Conservation (phyloP, 306 rosid species). For the Arachis stenosperma region DNA sequence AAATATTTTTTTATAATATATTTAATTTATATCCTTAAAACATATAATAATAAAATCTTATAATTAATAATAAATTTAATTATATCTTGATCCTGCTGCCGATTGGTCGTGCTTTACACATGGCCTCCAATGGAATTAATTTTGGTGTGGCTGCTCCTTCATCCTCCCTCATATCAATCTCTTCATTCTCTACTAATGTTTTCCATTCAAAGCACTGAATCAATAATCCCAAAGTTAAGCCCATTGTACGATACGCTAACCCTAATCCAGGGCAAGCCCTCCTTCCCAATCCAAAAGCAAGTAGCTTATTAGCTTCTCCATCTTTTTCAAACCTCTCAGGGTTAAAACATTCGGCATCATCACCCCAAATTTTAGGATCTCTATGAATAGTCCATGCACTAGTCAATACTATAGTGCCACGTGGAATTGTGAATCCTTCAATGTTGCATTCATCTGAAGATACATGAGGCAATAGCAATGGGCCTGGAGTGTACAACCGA, state of each 20-base stretch:
- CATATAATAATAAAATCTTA: no score
- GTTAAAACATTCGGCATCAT: conserved; percentile 46
- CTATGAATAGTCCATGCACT: conserved; percentile 63
- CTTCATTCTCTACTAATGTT: background rate
- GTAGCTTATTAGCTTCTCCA: conserved; percentile 19
- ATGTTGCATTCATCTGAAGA: conserved; percentile 48
- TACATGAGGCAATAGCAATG: conserved; percentile 50
- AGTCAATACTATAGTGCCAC: conserved; percentile 45
- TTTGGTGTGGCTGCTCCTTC: conserved; percentile 22
- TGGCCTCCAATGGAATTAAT: conserved; percentile 12
- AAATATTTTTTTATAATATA: no score
- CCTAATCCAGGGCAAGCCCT: conserved; percentile 28
- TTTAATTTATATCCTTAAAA: no score
- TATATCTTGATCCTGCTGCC: background rate
- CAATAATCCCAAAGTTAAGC: conserved; percentile 27
- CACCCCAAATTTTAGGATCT: conserved; percentile 54
- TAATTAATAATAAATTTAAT: no score
- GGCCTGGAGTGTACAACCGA: conserved; percentile 45
- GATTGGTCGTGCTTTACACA: conserved; percentile 1
- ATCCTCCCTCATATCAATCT: conserved; percentile 48
- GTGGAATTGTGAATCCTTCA: conserved; percentile 46
- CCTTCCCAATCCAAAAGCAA: conserved; percentile 33
- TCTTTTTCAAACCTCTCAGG: conserved; percentile 36
- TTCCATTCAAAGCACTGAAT: conserved; percentile 40
- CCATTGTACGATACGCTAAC: conserved; percentile 18